Evolutionary conservation across 257 asterid species (phyloP), one percentile per base, ranked within the genome.

Genomic region (Vinca minor): DNA sequence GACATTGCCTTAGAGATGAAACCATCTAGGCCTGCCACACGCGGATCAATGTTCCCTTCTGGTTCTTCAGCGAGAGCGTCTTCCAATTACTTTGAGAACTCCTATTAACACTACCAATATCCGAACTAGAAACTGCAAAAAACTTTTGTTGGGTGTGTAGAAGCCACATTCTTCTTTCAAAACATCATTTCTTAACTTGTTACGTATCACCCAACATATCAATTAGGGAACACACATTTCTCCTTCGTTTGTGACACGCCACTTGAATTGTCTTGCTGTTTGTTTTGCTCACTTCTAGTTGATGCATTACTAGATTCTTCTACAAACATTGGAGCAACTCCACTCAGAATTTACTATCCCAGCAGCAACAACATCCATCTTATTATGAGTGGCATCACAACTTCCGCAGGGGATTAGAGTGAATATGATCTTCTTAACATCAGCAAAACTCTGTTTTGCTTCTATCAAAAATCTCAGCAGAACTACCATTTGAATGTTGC

Each of bases 201-300:
- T 77, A n/a, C 67, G 75, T 74, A 31, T 69, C 86, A 65, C 69
- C 77, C 84, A 93, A 63, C 63, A 93, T 78, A 65, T 93, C 97
- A 44, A 87, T 77, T 73, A 89, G 69, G 70, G 77, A 81, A 34
- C 96, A 94, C 64, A 87, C 64, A 75, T 87, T 92, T 46, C 77
- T 81, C 71, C 85, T 82, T 62, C 72, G 77, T 38, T 49, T n/a
- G 70, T 1, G 77, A 69, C 49, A 68, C 4, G 34, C 68, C 75
- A 77, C 35, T 69, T 55, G 70, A 25, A 64, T 63, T 42, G 28
- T 68, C 83, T 58, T 14, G 23, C 3, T 72, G 42, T 35, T 29
- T 58, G 34, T 26, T 49, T 5, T 20, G 46, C 14, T 87, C 88
- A 31, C 73, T 79, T 59, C 80, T 91, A 0, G 82, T 64, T 5